A percentile compares a stretch with the other conserved stretches of the same genome.
Conservation (phyloP, 495 filamentous ascomycete genomes). For the Hypoxylon perforatum region DNA sequence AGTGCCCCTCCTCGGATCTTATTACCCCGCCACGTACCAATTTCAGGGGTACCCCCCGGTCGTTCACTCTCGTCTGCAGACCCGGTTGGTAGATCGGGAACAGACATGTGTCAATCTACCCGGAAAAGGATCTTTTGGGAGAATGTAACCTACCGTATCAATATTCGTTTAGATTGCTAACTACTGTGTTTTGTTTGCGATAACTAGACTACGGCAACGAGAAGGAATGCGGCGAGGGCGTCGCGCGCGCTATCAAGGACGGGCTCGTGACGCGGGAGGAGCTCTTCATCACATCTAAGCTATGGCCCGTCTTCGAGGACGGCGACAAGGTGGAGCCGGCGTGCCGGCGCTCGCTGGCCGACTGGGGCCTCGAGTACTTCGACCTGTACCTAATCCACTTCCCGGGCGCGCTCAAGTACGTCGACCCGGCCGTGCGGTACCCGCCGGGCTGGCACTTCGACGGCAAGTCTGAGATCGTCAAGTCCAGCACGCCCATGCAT, state of each 20-base stretch:
- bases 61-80: background rate
- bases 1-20: conserved; percentile 41
- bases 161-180: conserved; percentile 27
- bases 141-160: conserved; percentile 13
- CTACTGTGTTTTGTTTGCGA: conserved; percentile 12
- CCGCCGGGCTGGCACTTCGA: conserved; percentile 81
- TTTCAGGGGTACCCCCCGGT: conserved; percentile 31
- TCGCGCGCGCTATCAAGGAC: conserved; percentile 87
- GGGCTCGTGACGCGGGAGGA: conserved; percentile 87
- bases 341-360: conserved; percentile 74
- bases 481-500: conserved; percentile 77
- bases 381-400: conserved; percentile 88
- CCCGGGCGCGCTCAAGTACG: conserved; percentile 81
- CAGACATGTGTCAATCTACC: conserved; percentile 22
- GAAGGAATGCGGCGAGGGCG: conserved; percentile 82
- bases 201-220: conserved; percentile 87
- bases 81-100: conserved; percentile 18
- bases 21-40: conserved; percentile 43
- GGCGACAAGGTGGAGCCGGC: conserved; percentile 78
- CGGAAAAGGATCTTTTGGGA: conserved; percentile 3
- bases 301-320: conserved; percentile 92
- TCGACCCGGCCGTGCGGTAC: conserved; percentile 80
- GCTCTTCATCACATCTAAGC: conserved; percentile 91
- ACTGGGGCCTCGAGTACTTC: conserved; percentile 88
- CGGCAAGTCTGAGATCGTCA: conserved; percentile 64